Conservation (phyloP, 2,329 filamentous ascomycete species). For the Alternaria sp. region DNA sequence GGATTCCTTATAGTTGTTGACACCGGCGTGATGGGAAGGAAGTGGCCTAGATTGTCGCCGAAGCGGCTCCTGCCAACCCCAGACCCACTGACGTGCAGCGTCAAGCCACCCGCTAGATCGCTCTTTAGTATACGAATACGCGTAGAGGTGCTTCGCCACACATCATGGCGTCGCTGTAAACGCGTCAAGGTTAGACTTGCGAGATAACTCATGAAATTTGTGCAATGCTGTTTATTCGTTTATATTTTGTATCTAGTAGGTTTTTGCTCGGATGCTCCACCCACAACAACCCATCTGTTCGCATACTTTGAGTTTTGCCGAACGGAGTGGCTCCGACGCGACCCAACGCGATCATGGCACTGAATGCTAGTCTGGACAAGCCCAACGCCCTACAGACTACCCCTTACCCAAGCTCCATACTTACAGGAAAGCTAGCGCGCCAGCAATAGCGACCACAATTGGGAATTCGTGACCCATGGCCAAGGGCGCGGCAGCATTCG, state of each 20-base stretch:
- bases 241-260: not conserved
- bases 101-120: constrained; percentile 12
- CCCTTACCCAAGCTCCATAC: not conserved
- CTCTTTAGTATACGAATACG: constrained; percentile 6
- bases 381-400: not conserved
- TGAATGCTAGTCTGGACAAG: not conserved
- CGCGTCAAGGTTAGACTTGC: constrained; percentile 2
- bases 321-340: constrained; percentile 2
- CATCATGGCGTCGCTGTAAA: not conserved
- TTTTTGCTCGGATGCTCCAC: not conserved
- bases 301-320: not conserved
- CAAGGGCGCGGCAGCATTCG: constrained; percentile 31
- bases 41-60: constrained; percentile 12
- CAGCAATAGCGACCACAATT: constrained; percentile 28
- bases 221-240: not conserved
- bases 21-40: not conserved
- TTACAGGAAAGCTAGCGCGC: constrained; percentile 38
- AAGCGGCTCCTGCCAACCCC: constrained; percentile 12
- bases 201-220: not conserved
- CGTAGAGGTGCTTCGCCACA: constrained; percentile 4
- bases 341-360: not conserved
- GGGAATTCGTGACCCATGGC: constrained; percentile 20
- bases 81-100: constrained; percentile 15
- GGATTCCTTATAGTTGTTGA: constrained; percentile 10
- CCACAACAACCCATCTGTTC: not conserved